Conservation (phyloP, 495 filamentous ascomycete species). For the Lophiostoma macrostomum region DNA sequence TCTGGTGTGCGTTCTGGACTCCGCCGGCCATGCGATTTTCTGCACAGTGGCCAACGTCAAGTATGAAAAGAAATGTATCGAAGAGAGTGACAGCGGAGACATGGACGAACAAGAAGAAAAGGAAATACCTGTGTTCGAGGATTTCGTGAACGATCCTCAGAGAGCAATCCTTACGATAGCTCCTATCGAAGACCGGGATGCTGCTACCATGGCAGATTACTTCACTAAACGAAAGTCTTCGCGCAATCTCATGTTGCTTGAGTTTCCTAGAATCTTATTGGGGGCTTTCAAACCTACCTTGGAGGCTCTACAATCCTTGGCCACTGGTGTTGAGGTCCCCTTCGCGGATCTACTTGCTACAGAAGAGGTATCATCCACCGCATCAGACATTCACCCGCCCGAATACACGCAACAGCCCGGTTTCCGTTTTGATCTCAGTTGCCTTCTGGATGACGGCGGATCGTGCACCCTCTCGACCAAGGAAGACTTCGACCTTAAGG, state of each 20-base stretch:
- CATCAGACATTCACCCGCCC: conserved; percentile 47
- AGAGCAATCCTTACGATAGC: neutral
- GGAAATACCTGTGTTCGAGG: neutral
- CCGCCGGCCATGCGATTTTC: conserved; percentile 47
- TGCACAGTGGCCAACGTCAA: conserved; percentile 48
- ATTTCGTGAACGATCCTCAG: neutral
- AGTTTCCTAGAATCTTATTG: conserved; percentile 68
- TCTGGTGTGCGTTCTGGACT: conserved; percentile 25
- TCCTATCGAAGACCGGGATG: conserved; percentile 11
- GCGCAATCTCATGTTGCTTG: conserved; percentile 50
- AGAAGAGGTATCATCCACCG: neutral
- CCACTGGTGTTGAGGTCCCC: conserved; percentile 48
- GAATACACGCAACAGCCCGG: conserved; percentile 50
- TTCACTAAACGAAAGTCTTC: neutral
- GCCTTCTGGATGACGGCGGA: neutral
- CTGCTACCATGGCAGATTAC: neutral
- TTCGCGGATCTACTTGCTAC: conserved; percentile 60
- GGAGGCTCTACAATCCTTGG: conserved; percentile 61
- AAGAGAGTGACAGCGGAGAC: conserved; percentile 32
- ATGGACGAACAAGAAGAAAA: neutral
- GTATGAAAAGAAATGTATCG: neutral
- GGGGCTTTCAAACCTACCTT: conserved; percentile 65
- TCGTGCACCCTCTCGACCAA: neutral
- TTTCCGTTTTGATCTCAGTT: conserved; percentile 20
- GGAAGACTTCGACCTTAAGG: conserved; percentile 1